A percentile compares a stretch with the other conserved stretches of the same genome.
These are phyloP conservation scores for Psilocybe subaeruginosa DNA, from an alignment of 768 basidiomycete genomes.

Conservation along the genomic window DNA sequence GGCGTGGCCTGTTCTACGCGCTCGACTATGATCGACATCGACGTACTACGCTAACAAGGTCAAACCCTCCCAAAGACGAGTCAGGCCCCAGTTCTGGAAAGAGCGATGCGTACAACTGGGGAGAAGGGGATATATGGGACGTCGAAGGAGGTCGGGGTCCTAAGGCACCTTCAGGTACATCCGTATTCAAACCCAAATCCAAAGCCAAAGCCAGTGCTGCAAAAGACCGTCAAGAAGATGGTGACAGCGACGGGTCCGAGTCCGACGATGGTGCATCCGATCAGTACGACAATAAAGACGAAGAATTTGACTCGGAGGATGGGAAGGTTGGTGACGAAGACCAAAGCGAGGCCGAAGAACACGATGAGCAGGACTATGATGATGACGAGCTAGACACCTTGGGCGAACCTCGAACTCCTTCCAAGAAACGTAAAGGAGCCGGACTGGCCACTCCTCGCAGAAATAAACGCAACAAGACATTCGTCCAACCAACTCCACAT, in stretches of 20 bases:
- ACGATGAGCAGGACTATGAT: slow-evolving; percentile 27
- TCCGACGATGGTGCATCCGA: slow-evolving; percentile 32
- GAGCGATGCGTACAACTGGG: slow-evolving; percentile 30
- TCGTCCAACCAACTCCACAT: slow-evolving; percentile 73
- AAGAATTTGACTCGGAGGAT: slow-evolving; percentile 26
- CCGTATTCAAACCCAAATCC: slow-evolving; percentile 24
- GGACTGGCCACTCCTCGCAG: slow-evolving; percentile 22
- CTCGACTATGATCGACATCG: slow-evolving; percentile 62
- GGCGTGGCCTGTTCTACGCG: slow-evolving; percentile 62
- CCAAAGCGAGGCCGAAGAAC: slow-evolving; percentile 29
- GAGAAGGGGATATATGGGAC: slow-evolving; percentile 50
- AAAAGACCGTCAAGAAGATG: slow-evolving; percentile 11
- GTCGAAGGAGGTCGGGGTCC: slow-evolving; percentile 31
- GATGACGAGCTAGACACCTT: slow-evolving; percentile 21
- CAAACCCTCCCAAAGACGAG: slow-evolving; percentile 30
- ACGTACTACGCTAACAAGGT: slow-evolving; percentile 33
- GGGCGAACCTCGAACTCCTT: slow-evolving; percentile 50
- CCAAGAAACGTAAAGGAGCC: slow-evolving; percentile 52
- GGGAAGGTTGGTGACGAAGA: slow-evolving; percentile 26
- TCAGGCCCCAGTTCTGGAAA: slow-evolving; percentile 18
- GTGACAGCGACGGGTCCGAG: slow-evolving; percentile 26
- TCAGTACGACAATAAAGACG: slow-evolving; percentile 24
- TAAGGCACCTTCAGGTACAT: slow-evolving; percentile 7
- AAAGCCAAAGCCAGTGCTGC: slow-evolving; percentile 13
- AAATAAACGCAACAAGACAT: slow-evolving; percentile 31